Evolutionary conservation across 306 rosid genomes (phyloP).

Genomic region (Luffa acutangula): DNA sequence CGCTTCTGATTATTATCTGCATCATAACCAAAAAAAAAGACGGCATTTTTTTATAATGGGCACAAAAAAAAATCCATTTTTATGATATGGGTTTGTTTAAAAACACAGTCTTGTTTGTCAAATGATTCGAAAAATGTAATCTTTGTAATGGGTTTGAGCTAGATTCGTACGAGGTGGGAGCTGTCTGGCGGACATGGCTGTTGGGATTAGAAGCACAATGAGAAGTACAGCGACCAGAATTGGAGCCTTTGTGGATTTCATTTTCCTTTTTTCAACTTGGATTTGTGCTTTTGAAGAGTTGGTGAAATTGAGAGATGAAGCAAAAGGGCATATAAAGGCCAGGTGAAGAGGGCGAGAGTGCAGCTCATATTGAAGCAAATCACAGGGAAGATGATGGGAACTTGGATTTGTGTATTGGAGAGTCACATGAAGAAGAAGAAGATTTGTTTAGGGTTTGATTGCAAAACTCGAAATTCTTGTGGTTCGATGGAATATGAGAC

Average conservation of each 20-base stretch:
- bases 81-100: background rate
- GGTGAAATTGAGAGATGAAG: background rate
- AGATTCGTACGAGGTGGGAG: constrained; percentile 30
- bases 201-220: constrained; percentile 26
- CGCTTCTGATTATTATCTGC: background rate
- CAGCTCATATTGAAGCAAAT: constrained; percentile 38
- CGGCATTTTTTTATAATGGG: background rate
- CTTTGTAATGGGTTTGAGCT: background rate
- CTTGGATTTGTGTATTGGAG: background rate
- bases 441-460: constrained; percentile 13
- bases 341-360: background rate
- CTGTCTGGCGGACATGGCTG: constrained; percentile 30
- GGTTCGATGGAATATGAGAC: constrained; percentile 26
- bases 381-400: constrained; percentile 41
- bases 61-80: background rate
- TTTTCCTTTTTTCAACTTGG: background rate
- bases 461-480: constrained; percentile 34
- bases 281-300: background rate
- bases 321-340: constrained; percentile 5
- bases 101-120: background rate
- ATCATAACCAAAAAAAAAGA: background rate
- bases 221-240: background rate
- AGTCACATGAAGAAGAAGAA: constrained; percentile 53
- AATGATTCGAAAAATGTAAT: background rate
- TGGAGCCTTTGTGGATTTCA: constrained; percentile 19